Base-by-base conservation (phyloP, 2,329 filamentous ascomycete genomes). In the Cephalotrichum gorgonifer region DNA sequence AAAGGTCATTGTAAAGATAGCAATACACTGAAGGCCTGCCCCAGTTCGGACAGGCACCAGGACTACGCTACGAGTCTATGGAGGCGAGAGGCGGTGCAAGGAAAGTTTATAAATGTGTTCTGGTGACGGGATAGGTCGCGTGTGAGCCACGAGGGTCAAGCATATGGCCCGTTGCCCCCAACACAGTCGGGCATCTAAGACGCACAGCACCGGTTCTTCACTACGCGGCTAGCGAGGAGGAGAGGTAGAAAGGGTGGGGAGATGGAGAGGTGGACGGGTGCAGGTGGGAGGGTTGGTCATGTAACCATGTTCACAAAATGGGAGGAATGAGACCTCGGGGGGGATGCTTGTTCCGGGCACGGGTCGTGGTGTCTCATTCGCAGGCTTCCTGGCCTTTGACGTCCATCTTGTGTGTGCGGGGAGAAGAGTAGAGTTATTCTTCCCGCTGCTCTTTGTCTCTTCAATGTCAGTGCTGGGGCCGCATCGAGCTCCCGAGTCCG, bases 301-400 rank as follows among this genome's bases (percentile, higher is more conserved):
- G 45, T 47, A 47, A 33, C n/a, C 23, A 26, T 12, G 45, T 33
- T n/a, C 33, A 39, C 45, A 47, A 47, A 47, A 47, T 47, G 33
- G 45, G n/a, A 31, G 39, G 46, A 38, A 48, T 48, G 46, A 48
- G 46, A 48, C 46, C 22, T 48, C 22, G 44, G 20, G 30, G 12
- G 30, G 30, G 22, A 17, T 31, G n/a, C 20, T 28, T n/a, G 28
- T 22, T 15, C 30, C 14, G 45, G 20, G 23, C 45, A 28, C 39
- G 45, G 12, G 30, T 47, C 25, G 25, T 27, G 22, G 11, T 47
- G 45, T 47, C 22, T 47, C 45, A 47, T 20, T 20, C n/a, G 7
- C 35, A 7, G 12, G 30, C 35, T 5, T 9, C 35, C n/a, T 20
- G n/a, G 15, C 7, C 30, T 15, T 31, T 31, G 12, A 15, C 15